These are phyloP conservation scores for Penstemon eatonii DNA, from an alignment of 257 asterid genomes.

Conservation along the genomic window DNA sequence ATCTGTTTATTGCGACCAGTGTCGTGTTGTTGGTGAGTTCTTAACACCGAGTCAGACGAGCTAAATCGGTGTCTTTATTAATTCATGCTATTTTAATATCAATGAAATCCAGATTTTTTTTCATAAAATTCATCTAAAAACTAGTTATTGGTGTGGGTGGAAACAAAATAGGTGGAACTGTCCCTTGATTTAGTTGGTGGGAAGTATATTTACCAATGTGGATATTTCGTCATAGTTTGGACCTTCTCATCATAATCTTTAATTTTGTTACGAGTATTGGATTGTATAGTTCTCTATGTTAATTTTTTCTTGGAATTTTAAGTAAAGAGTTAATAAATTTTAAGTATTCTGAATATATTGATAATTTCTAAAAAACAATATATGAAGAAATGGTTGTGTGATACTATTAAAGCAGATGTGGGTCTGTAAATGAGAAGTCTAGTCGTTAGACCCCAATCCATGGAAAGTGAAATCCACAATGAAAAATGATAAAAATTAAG, in stretches of 20 bases:
- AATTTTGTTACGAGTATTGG: no score
- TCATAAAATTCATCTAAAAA: not conserved
- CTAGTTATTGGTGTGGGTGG: not conserved
- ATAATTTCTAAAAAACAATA: no score
- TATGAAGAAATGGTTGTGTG: no score
- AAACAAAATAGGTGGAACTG: not conserved
- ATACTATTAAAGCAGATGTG: not conserved
- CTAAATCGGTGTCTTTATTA: constrained; percentile 28
- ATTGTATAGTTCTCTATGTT: no score
- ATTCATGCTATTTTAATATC: not conserved
- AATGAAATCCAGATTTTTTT: not conserved
- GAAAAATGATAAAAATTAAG: no score
- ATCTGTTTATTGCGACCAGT: constrained; percentile 93
- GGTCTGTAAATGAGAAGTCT: constrained; percentile 1
- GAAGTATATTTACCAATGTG: constrained; percentile 7
- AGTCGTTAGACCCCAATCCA: constrained; percentile 20
- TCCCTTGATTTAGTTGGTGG: not conserved
- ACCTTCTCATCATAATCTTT: no score
- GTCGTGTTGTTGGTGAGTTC: constrained; percentile 98
- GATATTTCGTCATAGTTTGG: not conserved
- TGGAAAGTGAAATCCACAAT: not conserved
- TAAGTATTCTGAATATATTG: no score
- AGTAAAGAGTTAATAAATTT: no score
- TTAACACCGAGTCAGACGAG: constrained; percentile 34
- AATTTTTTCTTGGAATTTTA: no score